phyloP scores from a whole-genome alignment of 768 basidiomycete genomes.

The Phanerochaete sordida region DNA sequence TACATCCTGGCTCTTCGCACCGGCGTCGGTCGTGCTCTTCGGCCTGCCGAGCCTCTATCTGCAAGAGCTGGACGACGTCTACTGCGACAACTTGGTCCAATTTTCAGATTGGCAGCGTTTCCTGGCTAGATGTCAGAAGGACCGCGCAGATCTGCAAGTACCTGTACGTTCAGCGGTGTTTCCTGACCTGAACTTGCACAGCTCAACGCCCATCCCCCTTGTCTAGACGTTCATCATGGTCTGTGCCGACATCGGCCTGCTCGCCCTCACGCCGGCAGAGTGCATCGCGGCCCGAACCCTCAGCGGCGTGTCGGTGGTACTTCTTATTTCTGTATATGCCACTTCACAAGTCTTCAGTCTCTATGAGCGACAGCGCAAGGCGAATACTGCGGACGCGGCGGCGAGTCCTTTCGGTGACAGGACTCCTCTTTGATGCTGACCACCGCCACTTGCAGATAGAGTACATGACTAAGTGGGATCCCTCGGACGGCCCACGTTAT shows the following conservation, averaged over 20 bases:
- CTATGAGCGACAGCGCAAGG: background rate
- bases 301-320: background rate
- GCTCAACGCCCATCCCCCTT: background rate
- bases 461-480: background rate
- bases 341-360: background rate
- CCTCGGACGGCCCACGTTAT: background rate
- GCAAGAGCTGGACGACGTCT: slow-evolving; percentile 41
- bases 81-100: slow-evolving; percentile 42
- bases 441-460: background rate
- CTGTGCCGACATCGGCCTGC: background rate
- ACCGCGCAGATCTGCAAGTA: slow-evolving; percentile 51
- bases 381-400: background rate
- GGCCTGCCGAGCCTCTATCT: slow-evolving; percentile 41
- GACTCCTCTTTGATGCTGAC: background rate
- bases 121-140: slow-evolving; percentile 39
- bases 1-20: background rate
- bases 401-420: background rate
- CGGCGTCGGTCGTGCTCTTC: background rate
- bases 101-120: slow-evolving; percentile 40
- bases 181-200: too few relatives aligned
- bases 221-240: background rate
- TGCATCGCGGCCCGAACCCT: background rate
- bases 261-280: background rate
- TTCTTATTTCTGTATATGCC: background rate
- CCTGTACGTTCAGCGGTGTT: slow-evolving; percentile 38